Percentiles rank a stretch among this genome's conserved stretches.
phyloP scores from a whole-genome alignment of 495 filamentous ascomycete species.

The Xylaria curta region DNA sequence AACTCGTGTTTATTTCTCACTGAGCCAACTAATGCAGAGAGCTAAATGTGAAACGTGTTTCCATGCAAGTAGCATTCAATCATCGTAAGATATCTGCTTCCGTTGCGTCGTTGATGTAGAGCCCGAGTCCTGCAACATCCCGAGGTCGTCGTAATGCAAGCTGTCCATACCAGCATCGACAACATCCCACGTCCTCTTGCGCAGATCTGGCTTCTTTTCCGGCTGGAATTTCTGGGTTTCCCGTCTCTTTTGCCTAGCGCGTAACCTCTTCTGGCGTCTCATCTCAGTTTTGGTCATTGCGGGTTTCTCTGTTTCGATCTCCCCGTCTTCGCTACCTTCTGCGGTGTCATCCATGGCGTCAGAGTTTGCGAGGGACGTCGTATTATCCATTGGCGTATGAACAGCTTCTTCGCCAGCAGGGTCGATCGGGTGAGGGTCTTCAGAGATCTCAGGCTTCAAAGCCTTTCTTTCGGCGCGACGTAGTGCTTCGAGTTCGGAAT shows the following conservation, averaged over 20 bases:
- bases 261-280: constrained; percentile 33
- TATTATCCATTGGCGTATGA: constrained; percentile 33
- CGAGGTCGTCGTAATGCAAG: constrained; percentile 59
- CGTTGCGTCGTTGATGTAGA: constrained; percentile 44
- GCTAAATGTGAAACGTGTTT: not conserved
- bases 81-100: constrained; percentile 57
- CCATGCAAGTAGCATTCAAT: constrained; percentile 37
- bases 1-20: not conserved
- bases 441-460: constrained; percentile 26
- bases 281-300: constrained; percentile 41
- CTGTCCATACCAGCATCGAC: constrained; percentile 58
- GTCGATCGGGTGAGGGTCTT: constrained; percentile 15
- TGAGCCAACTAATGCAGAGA: not conserved
- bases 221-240: constrained; percentile 49
- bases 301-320: constrained; percentile 38
- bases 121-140: constrained; percentile 28
- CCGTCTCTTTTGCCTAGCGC: constrained; percentile 41
- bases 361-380: constrained; percentile 23
- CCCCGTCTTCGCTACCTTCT: constrained; percentile 41
- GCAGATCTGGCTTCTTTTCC: constrained; percentile 58
- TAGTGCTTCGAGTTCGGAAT: constrained; percentile 82
- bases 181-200: constrained; percentile 65
- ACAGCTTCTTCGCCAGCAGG: constrained; percentile 11
- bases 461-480: constrained; percentile 54
- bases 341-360: constrained; percentile 31